Conservation (phyloP, 2,329 filamentous ascomycete species). For the Diaporthe caulivora region DNA sequence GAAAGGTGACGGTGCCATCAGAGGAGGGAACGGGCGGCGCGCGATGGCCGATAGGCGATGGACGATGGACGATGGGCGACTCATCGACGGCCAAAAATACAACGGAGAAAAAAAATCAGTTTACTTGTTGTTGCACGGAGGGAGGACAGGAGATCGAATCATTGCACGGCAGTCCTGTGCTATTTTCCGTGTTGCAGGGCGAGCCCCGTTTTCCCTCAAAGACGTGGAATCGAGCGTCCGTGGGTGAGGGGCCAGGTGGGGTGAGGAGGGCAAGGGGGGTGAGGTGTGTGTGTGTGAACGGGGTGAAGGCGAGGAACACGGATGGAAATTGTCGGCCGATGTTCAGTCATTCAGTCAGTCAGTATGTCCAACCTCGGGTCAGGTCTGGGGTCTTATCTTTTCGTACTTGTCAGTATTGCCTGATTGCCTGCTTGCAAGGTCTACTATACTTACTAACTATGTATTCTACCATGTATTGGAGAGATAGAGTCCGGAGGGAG, state of each 20-base stretch:
- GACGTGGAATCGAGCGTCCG: conserved; percentile 10
- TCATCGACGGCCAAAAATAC: conserved; percentile 27
- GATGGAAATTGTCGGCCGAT: conserved; percentile 15
- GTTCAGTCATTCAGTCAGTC: no score
- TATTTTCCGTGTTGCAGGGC: conserved; percentile 15
- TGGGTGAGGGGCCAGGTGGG: conserved; percentile 14
- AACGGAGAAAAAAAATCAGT: conserved; percentile 7
- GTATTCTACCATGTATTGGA: no score
- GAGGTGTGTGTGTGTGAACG: not conserved
- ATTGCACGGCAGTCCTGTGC: conserved; percentile 22
- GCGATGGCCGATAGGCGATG: not conserved
- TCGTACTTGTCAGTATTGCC: not conserved
- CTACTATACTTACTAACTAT: no score
- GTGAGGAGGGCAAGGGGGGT: conserved; percentile 1
- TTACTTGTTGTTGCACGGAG: not conserved
- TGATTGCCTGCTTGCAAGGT: no score
- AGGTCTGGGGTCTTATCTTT: not conserved
- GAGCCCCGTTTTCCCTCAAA: conserved; percentile 10
- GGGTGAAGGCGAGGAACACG: not conserved
- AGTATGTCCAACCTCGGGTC: not conserved
- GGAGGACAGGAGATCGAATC: not conserved
- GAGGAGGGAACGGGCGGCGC: not conserved
- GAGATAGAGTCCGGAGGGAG: not conserved
- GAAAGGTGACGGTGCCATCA: not conserved
- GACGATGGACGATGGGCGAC: conserved; percentile 7